phyloP scores from a whole-genome alignment of 2,329 filamentous ascomycete species.

The Colletotrichum nymphaeae region DNA sequence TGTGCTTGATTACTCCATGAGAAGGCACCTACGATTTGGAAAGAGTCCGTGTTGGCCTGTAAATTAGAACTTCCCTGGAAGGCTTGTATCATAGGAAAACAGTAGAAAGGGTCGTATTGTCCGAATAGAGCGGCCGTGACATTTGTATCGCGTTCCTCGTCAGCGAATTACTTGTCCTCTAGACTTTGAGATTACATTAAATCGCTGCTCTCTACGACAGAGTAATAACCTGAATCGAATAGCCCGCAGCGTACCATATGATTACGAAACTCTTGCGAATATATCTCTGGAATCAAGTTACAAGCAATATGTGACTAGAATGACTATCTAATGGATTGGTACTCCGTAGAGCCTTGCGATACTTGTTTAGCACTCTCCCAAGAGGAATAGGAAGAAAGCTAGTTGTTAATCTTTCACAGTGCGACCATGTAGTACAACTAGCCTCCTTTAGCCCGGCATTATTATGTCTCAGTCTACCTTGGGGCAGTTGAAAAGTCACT shows the following conservation, averaged over 20 bases:
- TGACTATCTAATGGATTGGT: no score
- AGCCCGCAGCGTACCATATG: no score
- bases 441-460: not conserved
- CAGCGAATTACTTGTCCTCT: not conserved
- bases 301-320: no score
- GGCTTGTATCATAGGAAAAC: not conserved
- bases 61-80: not conserved
- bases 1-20: not conserved
- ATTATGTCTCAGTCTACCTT: not conserved
- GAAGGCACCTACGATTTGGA: not conserved
- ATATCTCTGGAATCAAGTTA: no score
- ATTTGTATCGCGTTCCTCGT: not conserved
- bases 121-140: not conserved
- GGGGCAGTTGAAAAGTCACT: rapidly evolving
- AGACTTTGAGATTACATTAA: not conserved
- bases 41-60: not conserved
- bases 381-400: no score
- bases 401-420: no score
- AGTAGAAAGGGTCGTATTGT: not conserved
- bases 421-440: no score
- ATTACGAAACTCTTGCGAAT: no score
- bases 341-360: no score
- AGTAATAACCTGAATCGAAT: no score
- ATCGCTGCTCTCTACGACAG: no score
- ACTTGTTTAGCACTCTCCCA: no score